These are phyloP conservation scores for Ceratobasidium sp. DNA, from an alignment of 1,284 basidiomycete genomes.

Conservation along the genomic window DNA sequence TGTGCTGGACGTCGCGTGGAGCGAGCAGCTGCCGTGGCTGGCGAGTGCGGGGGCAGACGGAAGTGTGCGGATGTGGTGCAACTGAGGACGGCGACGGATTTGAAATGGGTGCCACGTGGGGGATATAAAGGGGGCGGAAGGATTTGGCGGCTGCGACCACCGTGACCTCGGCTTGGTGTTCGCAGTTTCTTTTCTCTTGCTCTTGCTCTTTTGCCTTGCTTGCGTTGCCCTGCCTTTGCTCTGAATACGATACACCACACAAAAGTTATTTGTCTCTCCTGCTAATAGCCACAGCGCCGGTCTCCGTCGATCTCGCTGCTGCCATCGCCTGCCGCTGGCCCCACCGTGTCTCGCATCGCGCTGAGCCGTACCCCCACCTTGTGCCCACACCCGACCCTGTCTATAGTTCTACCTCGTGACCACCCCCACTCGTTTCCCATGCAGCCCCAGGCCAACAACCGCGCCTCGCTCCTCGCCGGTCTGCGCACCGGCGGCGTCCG, in stretches of 20 bases:
- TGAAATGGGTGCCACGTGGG: slow-evolving; percentile 34
- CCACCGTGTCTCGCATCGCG: neutral
- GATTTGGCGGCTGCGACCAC: slow-evolving; percentile 3
- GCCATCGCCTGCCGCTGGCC: neutral
- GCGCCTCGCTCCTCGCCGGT: slow-evolving; percentile 81
- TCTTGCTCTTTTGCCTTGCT: slow-evolving; percentile 14
- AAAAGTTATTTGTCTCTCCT: slow-evolving; percentile 5
- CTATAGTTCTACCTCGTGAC: slow-evolving; percentile 24
- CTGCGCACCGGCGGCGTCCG: slow-evolving; percentile 86
- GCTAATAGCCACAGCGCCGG: slow-evolving; percentile 15
- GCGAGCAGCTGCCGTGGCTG: slow-evolving; percentile 73
- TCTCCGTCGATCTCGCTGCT: too few species aligned
- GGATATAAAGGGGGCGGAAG: slow-evolving; percentile 5
- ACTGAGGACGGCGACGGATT: slow-evolving; percentile 44
- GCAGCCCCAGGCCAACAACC: slow-evolving; percentile 57
- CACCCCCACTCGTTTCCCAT: slow-evolving; percentile 5
- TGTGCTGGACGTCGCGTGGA: slow-evolving; percentile 89
- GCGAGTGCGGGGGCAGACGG: slow-evolving; percentile 94
- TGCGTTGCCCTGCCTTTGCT: slow-evolving; percentile 28
- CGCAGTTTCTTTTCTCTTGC: slow-evolving; percentile 26
- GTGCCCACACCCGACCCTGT: slow-evolving; percentile 3
- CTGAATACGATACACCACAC: slow-evolving; percentile 37
- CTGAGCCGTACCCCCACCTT: neutral
- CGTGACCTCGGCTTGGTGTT: slow-evolving; percentile 32
- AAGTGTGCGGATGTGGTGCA: slow-evolving; percentile 81